phyloP scores from a whole-genome alignment of 805 yeast species.

The Wickerhamomyces mucosus region DNA sequence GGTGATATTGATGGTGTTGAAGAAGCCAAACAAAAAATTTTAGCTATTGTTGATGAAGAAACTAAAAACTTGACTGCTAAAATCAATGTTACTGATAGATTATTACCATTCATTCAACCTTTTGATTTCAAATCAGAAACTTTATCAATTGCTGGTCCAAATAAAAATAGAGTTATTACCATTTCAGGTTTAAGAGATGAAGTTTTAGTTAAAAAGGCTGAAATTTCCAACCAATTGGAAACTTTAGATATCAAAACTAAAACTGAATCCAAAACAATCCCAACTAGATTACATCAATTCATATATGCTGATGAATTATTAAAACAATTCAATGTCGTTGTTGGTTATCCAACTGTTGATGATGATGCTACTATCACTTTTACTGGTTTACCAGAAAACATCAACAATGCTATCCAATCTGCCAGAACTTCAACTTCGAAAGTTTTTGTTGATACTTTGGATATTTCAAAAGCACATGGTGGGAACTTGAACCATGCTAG shows the following conservation, averaged over 20 bases:
- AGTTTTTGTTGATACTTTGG: slow-evolving; percentile 57
- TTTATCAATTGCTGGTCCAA: slow-evolving; percentile 22
- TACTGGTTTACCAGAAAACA: slow-evolving; percentile 51
- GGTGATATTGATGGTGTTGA: slow-evolving; percentile 83
- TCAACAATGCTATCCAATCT: slow-evolving; percentile 50
- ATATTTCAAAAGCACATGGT: slow-evolving; percentile 84
- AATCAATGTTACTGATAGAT: slow-evolving; percentile 31
- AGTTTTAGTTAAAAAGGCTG: slow-evolving; percentile 45
- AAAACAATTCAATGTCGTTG: slow-evolving; percentile 45
- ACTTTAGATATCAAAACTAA: slow-evolving; percentile 35
- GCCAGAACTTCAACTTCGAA: slow-evolving; percentile 54
- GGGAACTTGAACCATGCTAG: slow-evolving; percentile 70
- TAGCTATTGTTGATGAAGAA: slow-evolving; percentile 66
- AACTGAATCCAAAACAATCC: slow-evolving; percentile 52
- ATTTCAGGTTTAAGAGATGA: slow-evolving; percentile 66
- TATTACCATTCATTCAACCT: slow-evolving; percentile 24
- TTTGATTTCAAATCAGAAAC: slow-evolving; percentile 22
- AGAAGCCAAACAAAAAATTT: slow-evolving; percentile 60
- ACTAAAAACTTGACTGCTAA: slow-evolving; percentile 48
- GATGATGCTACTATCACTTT: slow-evolving; percentile 45
- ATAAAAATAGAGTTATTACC: slow-evolving; percentile 32
- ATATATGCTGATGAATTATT: slow-evolving; percentile 47
- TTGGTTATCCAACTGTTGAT: slow-evolving; percentile 38
- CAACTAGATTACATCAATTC: slow-evolving; percentile 60
- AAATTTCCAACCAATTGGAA: slow-evolving; percentile 37